These are phyloP conservation scores for Baorangia bicolor DNA, from an alignment of 768 basidiomycete species.

Conservation along the genomic window DNA sequence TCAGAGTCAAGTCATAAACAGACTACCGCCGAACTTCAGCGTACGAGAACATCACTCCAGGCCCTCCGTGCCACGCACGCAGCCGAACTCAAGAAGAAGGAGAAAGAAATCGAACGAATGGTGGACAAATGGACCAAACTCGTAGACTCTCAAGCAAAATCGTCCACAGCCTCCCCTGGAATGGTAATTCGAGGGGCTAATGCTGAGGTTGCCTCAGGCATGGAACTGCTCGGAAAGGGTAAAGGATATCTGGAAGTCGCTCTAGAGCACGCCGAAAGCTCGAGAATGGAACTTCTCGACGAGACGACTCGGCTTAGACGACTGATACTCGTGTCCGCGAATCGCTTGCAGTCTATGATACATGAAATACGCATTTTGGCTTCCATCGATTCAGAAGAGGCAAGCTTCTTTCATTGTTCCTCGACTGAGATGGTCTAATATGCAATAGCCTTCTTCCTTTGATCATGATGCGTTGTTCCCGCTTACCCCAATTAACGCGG, in stretches of 20 bases:
- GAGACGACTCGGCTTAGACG: slow-evolving; percentile 65
- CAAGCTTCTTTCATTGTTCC: slow-evolving; percentile 24
- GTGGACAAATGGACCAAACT: slow-evolving; percentile 74
- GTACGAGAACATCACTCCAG: slow-evolving; percentile 67
- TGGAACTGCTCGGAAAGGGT: slow-evolving; percentile 47
- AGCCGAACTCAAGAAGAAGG: slow-evolving; percentile 75
- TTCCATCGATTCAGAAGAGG: slow-evolving; percentile 49
- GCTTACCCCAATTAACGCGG: slow-evolving; percentile 47
- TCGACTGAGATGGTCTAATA: slow-evolving; percentile 4
- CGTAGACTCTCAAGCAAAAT: slow-evolving; percentile 63
- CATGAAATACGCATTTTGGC: slow-evolving; percentile 44
- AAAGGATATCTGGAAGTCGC: slow-evolving; percentile 62
- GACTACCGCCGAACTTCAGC: slow-evolving; percentile 66
- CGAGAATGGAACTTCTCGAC: slow-evolving; percentile 56
- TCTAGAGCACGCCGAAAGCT: slow-evolving; percentile 70
- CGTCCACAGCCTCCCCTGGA: slow-evolving; percentile 49
- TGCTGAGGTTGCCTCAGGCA: slow-evolving; percentile 44
- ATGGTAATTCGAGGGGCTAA: slow-evolving; percentile 52
- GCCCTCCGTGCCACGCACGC: slow-evolving; percentile 66
- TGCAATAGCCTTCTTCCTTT: slow-evolving; percentile 42
- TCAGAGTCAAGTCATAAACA: slow-evolving; percentile 70
- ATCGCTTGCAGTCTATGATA: slow-evolving; percentile 59
- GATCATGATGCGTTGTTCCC: slow-evolving; percentile 54
- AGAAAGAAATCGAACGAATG: slow-evolving; percentile 76
- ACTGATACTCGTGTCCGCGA: slow-evolving; percentile 59